These are phyloP conservation scores for Scheffersomyces lignosus DNA, from an alignment of 805 yeast genomes.

Conservation along the genomic window DNA sequence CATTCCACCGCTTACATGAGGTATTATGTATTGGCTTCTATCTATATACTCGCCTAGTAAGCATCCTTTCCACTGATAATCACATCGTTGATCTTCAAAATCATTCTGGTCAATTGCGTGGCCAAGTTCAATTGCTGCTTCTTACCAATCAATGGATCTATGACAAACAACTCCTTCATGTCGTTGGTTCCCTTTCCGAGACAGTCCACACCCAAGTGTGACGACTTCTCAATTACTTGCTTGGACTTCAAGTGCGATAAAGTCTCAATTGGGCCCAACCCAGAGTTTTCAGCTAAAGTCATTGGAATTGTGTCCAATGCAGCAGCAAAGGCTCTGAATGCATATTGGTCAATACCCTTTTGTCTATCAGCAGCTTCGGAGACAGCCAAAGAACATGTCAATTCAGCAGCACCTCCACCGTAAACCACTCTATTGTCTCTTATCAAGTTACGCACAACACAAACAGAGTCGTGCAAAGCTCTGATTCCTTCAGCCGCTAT, in stretches of 20 bases:
- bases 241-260: conserved; percentile 79
- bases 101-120: conserved; percentile 97
- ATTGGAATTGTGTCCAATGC: conserved; percentile 92
- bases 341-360: conserved; percentile 95
- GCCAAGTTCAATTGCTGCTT: conserved; percentile 94
- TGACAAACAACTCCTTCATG: conserved; percentile 91
- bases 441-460: conserved; percentile 95
- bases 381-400: conserved; percentile 88
- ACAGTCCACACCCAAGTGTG: conserved; percentile 91
- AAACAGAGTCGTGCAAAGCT: conserved; percentile 93
- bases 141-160: conserved; percentile 96
- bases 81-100: conserved; percentile 93
- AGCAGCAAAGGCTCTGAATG: conserved; percentile 89
- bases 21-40: too few species aligned
- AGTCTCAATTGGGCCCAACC: conserved; percentile 90
- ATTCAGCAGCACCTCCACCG: conserved; percentile 99
- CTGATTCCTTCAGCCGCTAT: conserved; percentile 95
- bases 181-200: conserved; percentile 84
- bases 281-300: conserved; percentile 96
- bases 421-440: conserved; percentile 93
- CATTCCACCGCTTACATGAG: too few species aligned
- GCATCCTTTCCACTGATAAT: conserved; percentile 86
- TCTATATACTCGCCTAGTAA: conserved; percentile 42
- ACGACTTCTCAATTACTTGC: conserved; percentile 70
- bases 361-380: conserved; percentile 89